Evolutionary conservation across 768 basidiomycete species (phyloP).

Genomic region (Leccinum longicurvipes): DNA sequence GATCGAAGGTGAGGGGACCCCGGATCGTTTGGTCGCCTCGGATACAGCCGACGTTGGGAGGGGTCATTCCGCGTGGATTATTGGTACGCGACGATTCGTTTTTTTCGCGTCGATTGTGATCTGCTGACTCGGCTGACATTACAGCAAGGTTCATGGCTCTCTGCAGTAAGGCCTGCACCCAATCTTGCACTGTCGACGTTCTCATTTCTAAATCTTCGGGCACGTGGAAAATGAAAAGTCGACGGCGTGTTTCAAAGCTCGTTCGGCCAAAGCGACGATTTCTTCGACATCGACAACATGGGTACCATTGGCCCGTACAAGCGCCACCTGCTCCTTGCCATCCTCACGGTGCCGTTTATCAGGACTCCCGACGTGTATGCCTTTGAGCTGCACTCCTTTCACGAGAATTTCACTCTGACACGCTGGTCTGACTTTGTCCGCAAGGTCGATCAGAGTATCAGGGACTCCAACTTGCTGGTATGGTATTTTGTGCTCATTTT

Average conservation of each 20-base stretch:
- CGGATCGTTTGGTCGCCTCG: neutral
- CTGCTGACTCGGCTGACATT: conserved; percentile 2
- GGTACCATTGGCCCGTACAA: conserved; percentile 12
- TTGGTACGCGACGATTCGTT: conserved; percentile 14
- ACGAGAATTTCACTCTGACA: conserved; percentile 23
- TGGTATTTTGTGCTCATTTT: neutral
- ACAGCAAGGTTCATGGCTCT: conserved; percentile 31
- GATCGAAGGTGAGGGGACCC: conserved; percentile 16
- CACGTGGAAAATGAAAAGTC: conserved; percentile 12
- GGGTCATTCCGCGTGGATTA: conserved; percentile 23
- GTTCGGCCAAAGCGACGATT: conserved; percentile 31
- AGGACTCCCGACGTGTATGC: conserved; percentile 28
- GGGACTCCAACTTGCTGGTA: conserved; percentile 31
- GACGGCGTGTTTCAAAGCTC: conserved; percentile 28
- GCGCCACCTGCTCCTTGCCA: conserved; percentile 17
- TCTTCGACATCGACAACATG: conserved; percentile 29
- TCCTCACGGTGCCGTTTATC: conserved; percentile 24
- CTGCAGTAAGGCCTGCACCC: conserved; percentile 20
- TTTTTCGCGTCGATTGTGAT: neutral
- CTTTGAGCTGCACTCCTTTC: conserved; percentile 27
- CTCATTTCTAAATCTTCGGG: neutral
- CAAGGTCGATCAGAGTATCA: conserved; percentile 31
- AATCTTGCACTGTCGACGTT: neutral
- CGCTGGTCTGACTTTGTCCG: conserved; percentile 30
- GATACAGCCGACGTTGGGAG: neutral